A percentile compares a stretch with the other conserved stretches of the same genome.
phyloP scores from a whole-genome alignment of 257 asterid genomes.

The Linaria vulgaris region DNA sequence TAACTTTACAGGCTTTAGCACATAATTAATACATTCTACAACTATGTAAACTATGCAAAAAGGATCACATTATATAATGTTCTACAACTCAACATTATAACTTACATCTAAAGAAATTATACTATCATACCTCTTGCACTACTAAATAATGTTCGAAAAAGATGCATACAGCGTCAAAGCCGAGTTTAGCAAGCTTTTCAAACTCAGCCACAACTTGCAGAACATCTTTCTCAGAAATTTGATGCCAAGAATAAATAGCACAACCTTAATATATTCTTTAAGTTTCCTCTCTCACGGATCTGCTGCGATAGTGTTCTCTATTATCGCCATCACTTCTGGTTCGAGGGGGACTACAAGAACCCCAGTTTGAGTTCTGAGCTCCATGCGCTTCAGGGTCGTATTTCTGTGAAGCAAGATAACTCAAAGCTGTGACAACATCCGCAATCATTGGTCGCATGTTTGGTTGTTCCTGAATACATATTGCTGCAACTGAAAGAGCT shows the following conservation, averaged over 20 bases:
- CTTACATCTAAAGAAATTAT: slow-evolving; percentile 11
- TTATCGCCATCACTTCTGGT: slow-evolving; percentile 42
- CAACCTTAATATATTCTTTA: slow-evolving; percentile 27
- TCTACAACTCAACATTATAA: slow-evolving; percentile 15
- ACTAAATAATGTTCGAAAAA: slow-evolving; percentile 2
- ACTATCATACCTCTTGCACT: neutral
- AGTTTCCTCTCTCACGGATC: slow-evolving; percentile 35
- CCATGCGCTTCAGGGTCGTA: slow-evolving; percentile 43
- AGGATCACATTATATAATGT: slow-evolving; percentile 18
- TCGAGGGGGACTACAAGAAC: slow-evolving; percentile 59
- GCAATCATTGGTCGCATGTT: slow-evolving; percentile 70
- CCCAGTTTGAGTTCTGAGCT: slow-evolving; percentile 42
- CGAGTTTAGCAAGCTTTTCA: neutral
- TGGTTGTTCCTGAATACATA: slow-evolving; percentile 93
- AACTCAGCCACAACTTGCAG: no score
- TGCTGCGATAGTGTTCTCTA: slow-evolving; percentile 30
- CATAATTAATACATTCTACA: slow-evolving; percentile 29
- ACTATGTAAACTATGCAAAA: slow-evolving; percentile 29
- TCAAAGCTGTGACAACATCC: slow-evolving; percentile 84
- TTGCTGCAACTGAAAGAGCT: slow-evolving; percentile 85
- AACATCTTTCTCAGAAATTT: neutral
- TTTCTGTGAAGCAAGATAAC: slow-evolving; percentile 72
- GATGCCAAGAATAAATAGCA: slow-evolving; percentile 13
- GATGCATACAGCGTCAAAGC: neutral
- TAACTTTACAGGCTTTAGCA: slow-evolving; percentile 14